phyloP scores from a whole-genome alignment of 768 basidiomycete species.

The Megacollybia marginata region DNA sequence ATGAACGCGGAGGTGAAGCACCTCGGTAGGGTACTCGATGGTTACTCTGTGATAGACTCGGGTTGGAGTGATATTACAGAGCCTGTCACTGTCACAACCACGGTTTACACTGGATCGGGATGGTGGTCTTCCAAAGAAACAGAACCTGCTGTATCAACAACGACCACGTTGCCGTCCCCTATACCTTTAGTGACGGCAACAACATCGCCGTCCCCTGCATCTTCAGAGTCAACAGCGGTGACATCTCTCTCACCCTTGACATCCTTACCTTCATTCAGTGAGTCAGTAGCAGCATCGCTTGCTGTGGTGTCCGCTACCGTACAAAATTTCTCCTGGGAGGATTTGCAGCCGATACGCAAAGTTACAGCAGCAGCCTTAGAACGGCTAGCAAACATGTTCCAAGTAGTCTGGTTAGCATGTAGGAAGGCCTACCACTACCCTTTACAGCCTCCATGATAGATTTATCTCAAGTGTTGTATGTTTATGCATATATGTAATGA shows the following conservation, averaged over 20 bases:
- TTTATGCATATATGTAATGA: neutral
- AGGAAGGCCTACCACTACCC: neutral
- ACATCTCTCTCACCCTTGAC: neutral
- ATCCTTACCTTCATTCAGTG: neutral
- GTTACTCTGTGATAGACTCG: neutral
- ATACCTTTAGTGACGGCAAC: neutral
- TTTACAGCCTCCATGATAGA: neutral
- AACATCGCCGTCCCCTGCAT: neutral
- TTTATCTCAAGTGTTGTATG: neutral
- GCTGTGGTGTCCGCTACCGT: neutral
- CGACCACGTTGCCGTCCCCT: neutral
- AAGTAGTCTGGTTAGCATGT: neutral
- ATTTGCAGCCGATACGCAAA: neutral
- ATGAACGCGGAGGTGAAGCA: neutral
- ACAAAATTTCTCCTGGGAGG: neutral
- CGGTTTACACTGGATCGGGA: slow-evolving; percentile 1
- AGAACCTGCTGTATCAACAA: neutral
- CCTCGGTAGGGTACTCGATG: neutral
- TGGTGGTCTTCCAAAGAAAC: slow-evolving; percentile 1
- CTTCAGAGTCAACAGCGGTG: neutral
- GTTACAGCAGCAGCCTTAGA: neutral
- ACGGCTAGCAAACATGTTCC: neutral
- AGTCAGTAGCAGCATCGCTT: neutral
- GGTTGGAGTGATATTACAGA: slow-evolving; percentile 2
- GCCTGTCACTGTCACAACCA: slow-evolving; percentile 5